Base-by-base conservation (phyloP, 345 rosid genomes). In the Salix purpurea region DNA sequence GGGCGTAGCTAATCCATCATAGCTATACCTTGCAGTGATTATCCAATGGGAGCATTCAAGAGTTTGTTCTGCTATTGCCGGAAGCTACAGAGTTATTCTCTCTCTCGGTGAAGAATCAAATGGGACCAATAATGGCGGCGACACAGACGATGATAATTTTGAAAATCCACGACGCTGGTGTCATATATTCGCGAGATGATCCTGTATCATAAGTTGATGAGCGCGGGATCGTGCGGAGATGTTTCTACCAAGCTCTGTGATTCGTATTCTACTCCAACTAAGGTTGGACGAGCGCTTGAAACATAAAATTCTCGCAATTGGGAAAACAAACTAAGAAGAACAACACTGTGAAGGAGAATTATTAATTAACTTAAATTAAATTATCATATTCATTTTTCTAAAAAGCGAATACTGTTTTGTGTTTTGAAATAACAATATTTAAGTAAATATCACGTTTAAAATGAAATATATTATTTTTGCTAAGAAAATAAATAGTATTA, bases 231-330 rank as follows among this genome's bases (percentile, higher is more conserved):
- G 89, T 12, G 81, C 85, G 0, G 95, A 95, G 86, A 70, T 95
- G 90, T 93, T 87, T 82, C 80, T 92, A 58, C 91, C 99, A 0
- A 94, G 97, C 73, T 85, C 82, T 65, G 79, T 91, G 73, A 83
- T 92, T 78, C 97, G 92, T 83, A 74, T 95, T 42, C 88, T 90
- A 40, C 92, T 91, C 6, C 75, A 83, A 24, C 80, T 66, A 77
- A 80, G 76, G 78, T 1, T 37, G 40, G 40, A 6, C 40, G 42
- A 1, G 11, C 10, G 42, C 2, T 30, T 9, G 12, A 9, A 9
- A 8, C 42, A 9, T 8, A 10, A 39, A 39, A 0, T 8, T 7
- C 8, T 39, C 10, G 9, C 42, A 39, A 8, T 39, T 8, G 11
- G 42, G 9, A 39, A 39, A 39, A 39, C 42, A 39, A 7, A 8